Base-by-base conservation (phyloP, 179 eudicot genomes). In the Pouteria campechiana region DNA sequence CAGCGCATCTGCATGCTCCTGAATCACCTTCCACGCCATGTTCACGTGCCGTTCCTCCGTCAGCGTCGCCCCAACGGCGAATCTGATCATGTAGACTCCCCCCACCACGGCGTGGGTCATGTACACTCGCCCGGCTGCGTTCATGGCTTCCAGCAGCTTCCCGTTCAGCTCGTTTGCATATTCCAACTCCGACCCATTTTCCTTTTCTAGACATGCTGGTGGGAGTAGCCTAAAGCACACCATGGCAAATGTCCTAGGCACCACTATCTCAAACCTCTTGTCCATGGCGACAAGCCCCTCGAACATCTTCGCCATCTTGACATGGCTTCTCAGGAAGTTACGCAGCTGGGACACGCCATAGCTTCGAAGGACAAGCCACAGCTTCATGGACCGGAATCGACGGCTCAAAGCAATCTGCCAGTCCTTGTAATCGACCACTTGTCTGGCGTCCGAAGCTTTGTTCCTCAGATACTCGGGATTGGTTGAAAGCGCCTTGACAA, bases 11-110 rank as follows among this genome's bases (percentile, higher is more conserved):
- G 72, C 68, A 27, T 35, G 37, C 20, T 65, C 55, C 34, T 53
- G 57, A 9, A 70, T 72, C 44, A 67, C 25, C 50, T 62, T 56
- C 73, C 77, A 72, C 33, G 69, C 67, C 1, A 60, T 55, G 7
- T 30, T 37, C 25, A 68, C 66, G 33, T 73, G 79, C 31, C 50
- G 46, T 31, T 68, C 66, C 23, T 73, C 69, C 0, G 75, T 73
- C 8, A 64, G 60, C 11, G 79, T 64, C 9, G 72, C 60, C 32
- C 72, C 79, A 16, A 64, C 66, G 3, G 79, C 75, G n/a, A 68
- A 73, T 37, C 79, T 57, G 35, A 73, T 13, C 50, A 73, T 57
- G 49, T 52, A 60, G 3, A 68, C 42, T 10, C 70, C 74, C n/a
- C 71, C 63, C 5, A 27, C 68, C 17, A 52, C 52, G 0, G 68